phyloP scores from a whole-genome alignment of 2,329 filamentous ascomycete genomes.

The Metarhizium rileyi region DNA sequence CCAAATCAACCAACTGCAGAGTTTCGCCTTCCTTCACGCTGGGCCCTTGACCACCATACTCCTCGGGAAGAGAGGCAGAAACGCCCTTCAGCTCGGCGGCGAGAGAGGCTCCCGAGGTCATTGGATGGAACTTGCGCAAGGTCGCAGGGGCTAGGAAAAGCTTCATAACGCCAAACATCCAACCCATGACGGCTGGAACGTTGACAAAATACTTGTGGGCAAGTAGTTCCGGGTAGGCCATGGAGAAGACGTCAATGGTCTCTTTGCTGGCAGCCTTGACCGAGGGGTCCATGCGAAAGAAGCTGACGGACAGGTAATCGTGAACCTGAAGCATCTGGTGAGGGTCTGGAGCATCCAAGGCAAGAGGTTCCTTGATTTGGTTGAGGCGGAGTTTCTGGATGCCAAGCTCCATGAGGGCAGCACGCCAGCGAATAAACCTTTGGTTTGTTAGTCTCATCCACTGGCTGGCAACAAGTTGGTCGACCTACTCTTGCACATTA shows the following conservation, averaged over 20 bases:
- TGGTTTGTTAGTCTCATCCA: not conserved
- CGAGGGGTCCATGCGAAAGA: constrained; percentile 69
- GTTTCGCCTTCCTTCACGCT: constrained; percentile 28
- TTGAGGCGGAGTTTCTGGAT: constrained; percentile 63
- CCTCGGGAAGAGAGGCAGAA: constrained; percentile 56
- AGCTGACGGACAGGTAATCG: constrained; percentile 82
- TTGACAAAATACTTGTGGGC: constrained; percentile 90
- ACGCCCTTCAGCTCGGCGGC: constrained; percentile 49
- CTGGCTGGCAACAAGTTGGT: not conserved
- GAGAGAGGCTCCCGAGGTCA: constrained; percentile 63
- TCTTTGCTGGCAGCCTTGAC: constrained; percentile 69
- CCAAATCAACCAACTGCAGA: constrained; percentile 17
- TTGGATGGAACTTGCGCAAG: constrained; percentile 69
- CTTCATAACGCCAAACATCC: constrained; percentile 69
- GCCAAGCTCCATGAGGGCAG: constrained; percentile 82
- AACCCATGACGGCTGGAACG: constrained; percentile 84
- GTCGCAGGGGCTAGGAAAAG: constrained; percentile 64
- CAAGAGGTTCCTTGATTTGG: constrained; percentile 59
- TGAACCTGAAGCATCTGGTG: constrained; percentile 91
- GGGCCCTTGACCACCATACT: constrained; percentile 67
- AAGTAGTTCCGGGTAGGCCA: constrained; percentile 81
- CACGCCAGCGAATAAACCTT: constrained; percentile 84
- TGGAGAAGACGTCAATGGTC: constrained; percentile 72
- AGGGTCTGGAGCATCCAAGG: constrained; percentile 65
- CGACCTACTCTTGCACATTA: constrained; percentile 63